These are phyloP conservation scores for Pythium utonaiense DNA, from an alignment of 352 stramenopile species.

Conservation along the genomic window DNA sequence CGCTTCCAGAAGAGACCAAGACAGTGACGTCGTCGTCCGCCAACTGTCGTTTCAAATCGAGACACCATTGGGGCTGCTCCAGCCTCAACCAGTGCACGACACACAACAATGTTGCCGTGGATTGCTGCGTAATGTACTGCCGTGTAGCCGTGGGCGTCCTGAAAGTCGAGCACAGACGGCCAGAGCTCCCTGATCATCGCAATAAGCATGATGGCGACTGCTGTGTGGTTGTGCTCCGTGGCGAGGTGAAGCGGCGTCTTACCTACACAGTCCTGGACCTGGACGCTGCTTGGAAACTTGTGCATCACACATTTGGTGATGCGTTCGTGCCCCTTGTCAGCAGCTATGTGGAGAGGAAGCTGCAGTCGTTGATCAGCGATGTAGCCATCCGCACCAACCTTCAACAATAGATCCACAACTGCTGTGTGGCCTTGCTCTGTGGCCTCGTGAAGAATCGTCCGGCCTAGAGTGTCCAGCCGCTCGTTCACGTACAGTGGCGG, in stretches of 20 bases:
- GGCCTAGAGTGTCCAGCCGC: conserved; percentile 32
- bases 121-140: conserved; percentile 54
- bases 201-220: conserved; percentile 32
- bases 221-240: conserved; percentile 34
- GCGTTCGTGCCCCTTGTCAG: conserved; percentile 38
- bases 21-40: conserved; percentile 15
- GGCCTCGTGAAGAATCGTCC: conserved; percentile 55
- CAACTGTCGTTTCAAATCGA: conserved; percentile 25
- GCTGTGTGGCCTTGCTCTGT: conserved; percentile 55
- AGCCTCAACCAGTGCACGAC: conserved; percentile 29
- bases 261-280: conserved; percentile 34
- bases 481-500: conserved; percentile 49
- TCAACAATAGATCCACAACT: conserved; percentile 54
- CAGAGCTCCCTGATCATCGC: conserved; percentile 17
- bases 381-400: conserved; percentile 50
- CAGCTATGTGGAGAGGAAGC: conserved; percentile 43
- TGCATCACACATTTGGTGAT: conserved; percentile 47
- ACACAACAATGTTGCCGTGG: conserved; percentile 28
- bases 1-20: conserved; percentile 36
- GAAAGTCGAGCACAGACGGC: conserved; percentile 25
- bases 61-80: conserved; percentile 31
- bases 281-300: conserved; percentile 38
- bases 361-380: conserved; percentile 45
- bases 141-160: conserved; percentile 54
- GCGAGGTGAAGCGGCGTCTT: conserved; percentile 52